phyloP scores from a whole-genome alignment of 116 monocot species.

The Papilionanthe hybrid region DNA sequence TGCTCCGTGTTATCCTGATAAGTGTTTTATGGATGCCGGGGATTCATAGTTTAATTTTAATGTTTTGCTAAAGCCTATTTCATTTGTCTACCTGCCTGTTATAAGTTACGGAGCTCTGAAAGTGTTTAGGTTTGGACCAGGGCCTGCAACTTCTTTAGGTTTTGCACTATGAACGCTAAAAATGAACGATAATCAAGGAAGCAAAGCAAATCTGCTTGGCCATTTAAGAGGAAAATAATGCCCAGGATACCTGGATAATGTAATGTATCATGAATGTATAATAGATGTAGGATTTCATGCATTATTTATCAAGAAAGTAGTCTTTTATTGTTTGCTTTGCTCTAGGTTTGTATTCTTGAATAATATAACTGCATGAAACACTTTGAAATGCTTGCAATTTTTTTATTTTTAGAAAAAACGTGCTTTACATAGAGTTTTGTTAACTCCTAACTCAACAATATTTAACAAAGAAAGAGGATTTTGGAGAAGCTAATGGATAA shows the following conservation, averaged over 20 bases:
- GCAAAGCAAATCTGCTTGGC: no score
- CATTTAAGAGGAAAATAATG: no score
- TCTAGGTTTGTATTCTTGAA: neutral
- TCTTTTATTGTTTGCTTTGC: neutral
- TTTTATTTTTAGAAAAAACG: neutral
- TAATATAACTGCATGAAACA: neutral
- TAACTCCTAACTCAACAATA: neutral
- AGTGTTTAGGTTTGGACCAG: neutral
- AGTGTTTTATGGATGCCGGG: neutral
- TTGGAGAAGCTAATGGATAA: neutral
- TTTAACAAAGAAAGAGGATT: neutral
- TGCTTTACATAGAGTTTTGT: neutral
- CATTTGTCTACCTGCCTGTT: neutral
- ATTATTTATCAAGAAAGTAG: neutral
- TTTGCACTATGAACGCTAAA: neutral
- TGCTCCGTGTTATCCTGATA: neutral
- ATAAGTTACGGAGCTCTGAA: neutral
- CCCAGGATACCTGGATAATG: no score
- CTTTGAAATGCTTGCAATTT: neutral
- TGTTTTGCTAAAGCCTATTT: neutral
- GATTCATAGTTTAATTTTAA: neutral
- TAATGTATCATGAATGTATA: neutral
- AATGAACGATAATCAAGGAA: neutral
- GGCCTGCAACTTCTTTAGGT: neutral
- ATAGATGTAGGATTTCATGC: neutral